These are phyloP conservation scores for Pythium insidiosum DNA, from an alignment of 352 stramenopile species.

Conservation along the genomic window DNA sequence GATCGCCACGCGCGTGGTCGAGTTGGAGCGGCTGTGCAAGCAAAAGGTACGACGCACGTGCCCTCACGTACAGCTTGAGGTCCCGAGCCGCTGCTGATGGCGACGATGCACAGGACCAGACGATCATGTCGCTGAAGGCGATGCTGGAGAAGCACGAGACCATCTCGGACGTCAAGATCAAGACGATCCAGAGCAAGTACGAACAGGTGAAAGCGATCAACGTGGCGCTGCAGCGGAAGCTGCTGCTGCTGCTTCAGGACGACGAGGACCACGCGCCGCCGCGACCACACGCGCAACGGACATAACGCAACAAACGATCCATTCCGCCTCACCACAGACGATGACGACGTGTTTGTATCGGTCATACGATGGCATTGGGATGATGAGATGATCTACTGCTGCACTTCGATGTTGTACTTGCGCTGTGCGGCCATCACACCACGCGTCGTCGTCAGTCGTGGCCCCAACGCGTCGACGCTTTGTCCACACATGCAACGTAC, in stretches of 20 bases:
- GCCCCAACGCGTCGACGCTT: background rate
- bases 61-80: background rate
- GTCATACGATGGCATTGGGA: too few relatives aligned
- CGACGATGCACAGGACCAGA: constrained; percentile 37
- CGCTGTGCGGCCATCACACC: constrained; percentile 26
- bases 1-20: constrained; percentile 27
- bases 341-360: too few relatives aligned
- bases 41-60: constrained; percentile 38
- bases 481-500: constrained; percentile 10
- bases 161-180: constrained; percentile 62
- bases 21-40: constrained; percentile 65
- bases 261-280: too few relatives aligned
- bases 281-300: too few relatives aligned
- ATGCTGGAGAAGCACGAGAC: constrained; percentile 65
- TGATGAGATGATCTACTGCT: too few relatives aligned
- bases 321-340: too few relatives aligned
- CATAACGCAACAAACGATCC: constrained; percentile 6
- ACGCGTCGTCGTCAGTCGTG: too few relatives aligned
- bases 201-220: constrained; percentile 78
- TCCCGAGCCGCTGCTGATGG: background rate
- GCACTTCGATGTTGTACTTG: constrained; percentile 83
- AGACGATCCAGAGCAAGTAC: constrained; percentile 63
- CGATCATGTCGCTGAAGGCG: constrained; percentile 45
- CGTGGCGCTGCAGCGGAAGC: constrained; percentile 60
- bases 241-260: too few relatives aligned